phyloP scores from a whole-genome alignment of 2,329 filamentous ascomycete genomes.

The Hypoxylon sp. region DNA sequence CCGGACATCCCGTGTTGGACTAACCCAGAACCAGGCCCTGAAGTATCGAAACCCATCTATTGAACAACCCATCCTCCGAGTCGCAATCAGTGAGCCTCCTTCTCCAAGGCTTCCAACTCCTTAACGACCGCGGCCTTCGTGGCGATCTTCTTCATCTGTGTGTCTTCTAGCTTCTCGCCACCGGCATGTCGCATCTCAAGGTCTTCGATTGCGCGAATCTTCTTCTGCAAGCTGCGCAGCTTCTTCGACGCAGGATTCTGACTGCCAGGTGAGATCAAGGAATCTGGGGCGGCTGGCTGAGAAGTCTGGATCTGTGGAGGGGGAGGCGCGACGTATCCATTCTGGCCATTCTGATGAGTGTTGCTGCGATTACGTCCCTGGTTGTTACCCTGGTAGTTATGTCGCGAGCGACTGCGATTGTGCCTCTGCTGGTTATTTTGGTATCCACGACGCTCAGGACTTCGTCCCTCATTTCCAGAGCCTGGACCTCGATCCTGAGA shows the following conservation, averaged over 20 bases:
- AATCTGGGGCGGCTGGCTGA: slow-evolving; percentile 64
- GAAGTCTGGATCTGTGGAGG: slow-evolving; percentile 53
- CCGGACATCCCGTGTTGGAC: slow-evolving; percentile 23
- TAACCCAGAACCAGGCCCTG: slow-evolving; percentile 36
- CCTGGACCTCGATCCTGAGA: slow-evolving; percentile 59
- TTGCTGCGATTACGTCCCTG: slow-evolving; percentile 68
- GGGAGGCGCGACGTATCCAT: slow-evolving; percentile 51
- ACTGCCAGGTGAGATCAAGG: slow-evolving; percentile 60
- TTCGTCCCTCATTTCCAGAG: slow-evolving; percentile 69
- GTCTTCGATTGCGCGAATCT: slow-evolving; percentile 97
- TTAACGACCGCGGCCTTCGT: slow-evolving; percentile 88
- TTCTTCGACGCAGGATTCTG: slow-evolving; percentile 91
- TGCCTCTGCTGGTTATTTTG: slow-evolving; percentile 68
- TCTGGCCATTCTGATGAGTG: slow-evolving; percentile 61
- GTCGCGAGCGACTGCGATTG: slow-evolving; percentile 68
- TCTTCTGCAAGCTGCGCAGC: slow-evolving; percentile 92
- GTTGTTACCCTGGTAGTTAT: slow-evolving; percentile 61
- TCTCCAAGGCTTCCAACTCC: slow-evolving; percentile 78
- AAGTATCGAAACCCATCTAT: slow-evolving; percentile 22
- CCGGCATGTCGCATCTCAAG: slow-evolving; percentile 95
- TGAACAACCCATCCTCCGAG: slow-evolving; percentile 2
- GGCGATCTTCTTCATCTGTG: slow-evolving; percentile 97
- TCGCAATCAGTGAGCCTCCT: slow-evolving; percentile 49
- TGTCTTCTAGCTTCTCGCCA: slow-evolving; percentile 97
- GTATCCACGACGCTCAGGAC: slow-evolving; percentile 75